Base-by-base conservation (phyloP, 306 rosid species). In the Cucurbita maxima region DNA sequence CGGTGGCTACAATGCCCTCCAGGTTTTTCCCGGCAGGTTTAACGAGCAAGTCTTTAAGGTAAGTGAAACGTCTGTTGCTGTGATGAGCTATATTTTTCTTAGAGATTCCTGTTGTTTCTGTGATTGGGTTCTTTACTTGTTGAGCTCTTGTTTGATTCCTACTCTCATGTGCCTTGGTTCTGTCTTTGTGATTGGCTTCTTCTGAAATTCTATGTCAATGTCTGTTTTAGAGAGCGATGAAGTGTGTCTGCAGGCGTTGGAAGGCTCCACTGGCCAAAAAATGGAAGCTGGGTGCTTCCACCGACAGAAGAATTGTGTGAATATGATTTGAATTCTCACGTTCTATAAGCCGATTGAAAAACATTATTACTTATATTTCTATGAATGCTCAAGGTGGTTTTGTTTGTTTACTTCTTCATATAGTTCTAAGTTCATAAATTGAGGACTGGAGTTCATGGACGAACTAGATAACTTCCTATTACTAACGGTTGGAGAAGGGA, bases 1-100 rank as follows among this genome's bases (percentile, higher is more conserved):
- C 45, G 99, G 99, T 30, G 86, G 76, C 51, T 88, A 94, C 80
- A 84, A 94, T 77, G 92, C 99, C 76, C 97, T 94, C 56, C 99
- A 94, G 87, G 79, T 81, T 83, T 87, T 95, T 66, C 99, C 95
- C 13, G 97, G 99, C 77, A 86, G 18, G 30, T 94, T 87, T 75
- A 81, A 94, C 78, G 99, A 94, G 80, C 84, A 82, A 60, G 88
- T 85, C 75, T 94, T 94, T 75, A 75, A 87, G 97, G 99, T 94
- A 86, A 86, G 66, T 56, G 18, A 4, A 10, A 43, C 47, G 10
- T 43, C 9, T 43, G 45, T 8, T 43, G 45, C 45, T 43, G 9
- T 8, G 10, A 43, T 68, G 41, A 68, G 55, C 34, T 19, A 22
- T 37, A 9, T 67, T 63, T 63, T 63, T 63, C 30, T 40, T 3